These are phyloP conservation scores for Chrysosporium keratinophilum DNA, from an alignment of 2,329 filamentous ascomycete genomes.

Conservation along the genomic window DNA sequence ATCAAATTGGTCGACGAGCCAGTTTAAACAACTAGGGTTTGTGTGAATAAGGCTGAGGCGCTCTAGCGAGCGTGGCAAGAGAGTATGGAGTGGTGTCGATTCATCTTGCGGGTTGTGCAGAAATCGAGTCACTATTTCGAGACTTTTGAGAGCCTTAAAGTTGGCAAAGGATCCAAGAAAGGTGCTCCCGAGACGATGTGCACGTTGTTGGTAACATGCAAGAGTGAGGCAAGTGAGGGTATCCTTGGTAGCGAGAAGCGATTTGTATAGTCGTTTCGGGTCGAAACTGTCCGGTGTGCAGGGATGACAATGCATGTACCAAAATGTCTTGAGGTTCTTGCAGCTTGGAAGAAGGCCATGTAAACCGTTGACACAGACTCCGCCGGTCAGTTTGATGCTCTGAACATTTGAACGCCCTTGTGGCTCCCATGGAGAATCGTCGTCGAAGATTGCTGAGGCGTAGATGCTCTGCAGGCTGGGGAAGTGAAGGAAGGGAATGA, in stretches of 20 bases:
- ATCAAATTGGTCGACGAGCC: not conserved
- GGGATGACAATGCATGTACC: conserved; percentile 9
- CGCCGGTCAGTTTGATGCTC: not conserved
- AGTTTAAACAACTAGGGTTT: not conserved
- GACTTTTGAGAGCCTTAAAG: not conserved
- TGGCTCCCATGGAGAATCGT: not conserved
- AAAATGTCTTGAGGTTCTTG: conserved; percentile 11
- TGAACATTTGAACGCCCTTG: not conserved
- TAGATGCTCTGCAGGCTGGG: not conserved
- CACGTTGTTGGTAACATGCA: not conserved
- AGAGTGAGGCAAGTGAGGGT: not conserved
- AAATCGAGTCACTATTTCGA: not conserved
- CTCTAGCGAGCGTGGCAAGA: conserved; percentile 3
- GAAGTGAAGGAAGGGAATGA: conserved; percentile 6
- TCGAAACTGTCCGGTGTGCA: not conserved
- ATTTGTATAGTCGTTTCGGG: not conserved
- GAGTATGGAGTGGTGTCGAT: not conserved
- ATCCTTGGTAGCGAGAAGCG: not conserved
- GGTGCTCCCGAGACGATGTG: not conserved
- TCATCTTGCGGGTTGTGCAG: not conserved
- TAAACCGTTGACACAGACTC: conserved; percentile 5
- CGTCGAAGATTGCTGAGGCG: not conserved
- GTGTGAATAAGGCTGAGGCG: not conserved
- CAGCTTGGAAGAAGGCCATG: conserved; percentile 4
- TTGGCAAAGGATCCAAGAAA: conserved; percentile 4